Percentiles rank a stretch among this genome's conserved stretches.
Evolutionary conservation across 1,284 basidiomycete species (phyloP).

Genomic region (Chondrostereum purpureum): DNA sequence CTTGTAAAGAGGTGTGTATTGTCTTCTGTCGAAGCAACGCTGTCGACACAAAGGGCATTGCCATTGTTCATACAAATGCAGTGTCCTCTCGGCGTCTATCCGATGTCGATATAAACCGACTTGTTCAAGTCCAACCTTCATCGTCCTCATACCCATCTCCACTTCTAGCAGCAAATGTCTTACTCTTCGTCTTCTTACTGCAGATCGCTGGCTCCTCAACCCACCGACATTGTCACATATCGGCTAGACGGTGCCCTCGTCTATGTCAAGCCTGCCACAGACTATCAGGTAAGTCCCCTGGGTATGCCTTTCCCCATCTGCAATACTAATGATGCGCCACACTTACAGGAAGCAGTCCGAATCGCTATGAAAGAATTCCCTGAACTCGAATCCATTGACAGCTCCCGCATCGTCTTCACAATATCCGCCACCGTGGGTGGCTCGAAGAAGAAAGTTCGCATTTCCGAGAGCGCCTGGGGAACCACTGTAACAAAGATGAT

Average conservation of each 20-base stretch:
- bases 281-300: conserved; percentile 35
- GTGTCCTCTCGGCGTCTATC: too few species aligned
- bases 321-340: neutral
- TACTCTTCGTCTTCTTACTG: too few species aligned
- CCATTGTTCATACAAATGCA: too few species aligned
- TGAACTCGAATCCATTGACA: conserved; percentile 33
- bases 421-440: conserved; percentile 29
- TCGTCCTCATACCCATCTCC: neutral
- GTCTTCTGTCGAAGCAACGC: too few species aligned
- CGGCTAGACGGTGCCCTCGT: conserved; percentile 37
- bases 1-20: too few species aligned
- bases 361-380: conserved; percentile 43
- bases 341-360: conserved; percentile 44
- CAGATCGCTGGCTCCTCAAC: conserved; percentile 15
- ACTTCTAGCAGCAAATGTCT: too few species aligned
- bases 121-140: too few species aligned
- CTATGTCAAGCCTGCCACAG: conserved; percentile 43
- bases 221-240: conserved; percentile 46
- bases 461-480: conserved; percentile 53
- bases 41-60: too few species aligned
- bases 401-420: conserved; percentile 41
- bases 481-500: conserved; percentile 35
- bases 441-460: conserved; percentile 32
- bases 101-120: too few species aligned
- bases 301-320: neutral